phyloP scores from a whole-genome alignment of 352 stramenopile genomes.

The Phytophthora europaea region DNA sequence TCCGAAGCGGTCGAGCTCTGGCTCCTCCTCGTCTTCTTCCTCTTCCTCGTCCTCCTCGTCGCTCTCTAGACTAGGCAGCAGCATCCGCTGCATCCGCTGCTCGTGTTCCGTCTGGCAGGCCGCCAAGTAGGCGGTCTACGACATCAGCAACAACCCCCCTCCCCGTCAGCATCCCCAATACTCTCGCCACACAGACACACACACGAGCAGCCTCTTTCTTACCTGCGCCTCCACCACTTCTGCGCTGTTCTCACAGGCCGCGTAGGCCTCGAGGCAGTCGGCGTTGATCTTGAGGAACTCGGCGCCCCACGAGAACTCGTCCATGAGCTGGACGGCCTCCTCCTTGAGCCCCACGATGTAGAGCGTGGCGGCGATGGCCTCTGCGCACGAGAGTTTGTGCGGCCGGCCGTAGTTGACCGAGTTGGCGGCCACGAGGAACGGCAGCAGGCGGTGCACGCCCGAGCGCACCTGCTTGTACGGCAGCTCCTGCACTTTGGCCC shows the following conservation, averaged over 20 bases:
- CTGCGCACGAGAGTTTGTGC: conserved; percentile 97
- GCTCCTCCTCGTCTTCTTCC: conserved; percentile 40
- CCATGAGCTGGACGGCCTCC: conserved; percentile 91
- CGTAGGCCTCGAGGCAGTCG: conserved; percentile 92
- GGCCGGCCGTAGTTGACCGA: conserved; percentile 99
- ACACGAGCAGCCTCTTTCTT: conserved; percentile 9
- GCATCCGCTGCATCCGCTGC: conserved; percentile 58
- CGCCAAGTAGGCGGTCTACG: conserved; percentile 69
- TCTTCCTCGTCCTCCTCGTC: conserved; percentile 61
- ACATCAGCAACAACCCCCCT: conserved; percentile 27
- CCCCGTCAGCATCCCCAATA: conserved; percentile 7
- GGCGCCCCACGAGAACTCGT: conserved; percentile 94
- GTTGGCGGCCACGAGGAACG: conserved; percentile 98
- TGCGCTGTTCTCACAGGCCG: conserved; percentile 71
- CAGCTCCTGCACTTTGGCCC: conserved; percentile 96
- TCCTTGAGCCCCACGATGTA: conserved; percentile 97
- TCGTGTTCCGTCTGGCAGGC: conserved; percentile 73
- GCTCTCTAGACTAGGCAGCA: conserved; percentile 70
- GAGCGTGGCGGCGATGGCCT: conserved; percentile 97
- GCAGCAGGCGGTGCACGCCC: conserved; percentile 96
- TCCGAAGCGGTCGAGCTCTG: conserved; percentile 45
- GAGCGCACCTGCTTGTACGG: conserved; percentile 96
- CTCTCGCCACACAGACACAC: too few species aligned
- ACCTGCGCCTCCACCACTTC: conserved; percentile 85
- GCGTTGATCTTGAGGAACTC: conserved; percentile 97